Evolutionary conservation across 352 stramenopile genomes (phyloP), one percentile per base, ranked within the genome.

Genomic region (Phytopythium vexans): DNA sequence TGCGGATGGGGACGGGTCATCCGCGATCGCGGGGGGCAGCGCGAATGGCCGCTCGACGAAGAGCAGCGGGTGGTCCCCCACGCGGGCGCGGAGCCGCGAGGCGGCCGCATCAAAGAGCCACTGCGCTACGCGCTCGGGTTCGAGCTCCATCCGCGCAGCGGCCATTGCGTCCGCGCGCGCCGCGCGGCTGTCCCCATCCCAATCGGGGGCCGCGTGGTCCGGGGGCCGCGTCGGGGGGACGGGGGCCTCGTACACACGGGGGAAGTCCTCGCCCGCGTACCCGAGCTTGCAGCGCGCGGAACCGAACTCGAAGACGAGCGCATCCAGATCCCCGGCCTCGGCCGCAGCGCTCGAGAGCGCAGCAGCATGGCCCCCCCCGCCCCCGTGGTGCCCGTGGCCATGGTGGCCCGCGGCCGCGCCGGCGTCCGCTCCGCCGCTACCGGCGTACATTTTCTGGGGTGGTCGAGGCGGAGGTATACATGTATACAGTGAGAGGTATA

Each of bases 251-350:
- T 66, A 88, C 16, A 90, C 77, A 38, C 84, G 84, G 40, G 88
- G 88, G 49, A 88, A 90, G 52, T 96, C 88, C 60, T 96, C 88
- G 51, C 89, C 89, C 1, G 87, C 84, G 62, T 88, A 96, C 33
- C 88, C 88, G 46, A 94, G 72, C 54, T 96, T 90, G 66, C 79
- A 89, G 14, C 67, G 68, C 1, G 77, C 63, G 36, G 77, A 86
- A 59, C 83, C 83, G 49, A 86, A 91, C 49, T 94, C 83, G 52
- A 90, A 89, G 37, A 92, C 81, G 6, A 92, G 64, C 33, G 82
- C 84, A 41, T 91, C 77, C 21, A 92, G 54, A 46, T 94, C 82
- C 57, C 92, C 88, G 38, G 71, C 68, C 53, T 88, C 80, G 0
- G 80, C 75, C 5, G 70, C 46, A 5, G 70, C 70, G 54, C 73